phyloP scores from a whole-genome alignment of 768 basidiomycete genomes.

The Paxillus ammoniavirescens region DNA sequence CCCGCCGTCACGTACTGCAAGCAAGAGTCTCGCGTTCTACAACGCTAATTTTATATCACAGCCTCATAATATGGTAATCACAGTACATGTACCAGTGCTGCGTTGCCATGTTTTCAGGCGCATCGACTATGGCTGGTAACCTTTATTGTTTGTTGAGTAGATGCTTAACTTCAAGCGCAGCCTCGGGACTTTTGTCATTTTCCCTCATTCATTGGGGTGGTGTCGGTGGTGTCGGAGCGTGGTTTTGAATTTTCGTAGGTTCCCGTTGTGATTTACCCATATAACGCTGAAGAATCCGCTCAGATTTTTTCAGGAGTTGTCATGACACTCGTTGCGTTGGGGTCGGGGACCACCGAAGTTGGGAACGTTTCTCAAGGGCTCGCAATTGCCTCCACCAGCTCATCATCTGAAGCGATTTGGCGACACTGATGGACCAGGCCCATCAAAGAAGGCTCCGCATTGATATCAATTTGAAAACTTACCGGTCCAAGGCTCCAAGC shows the following conservation, averaged over 20 bases:
- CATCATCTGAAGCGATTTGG: no score
- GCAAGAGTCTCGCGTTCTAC: slow-evolving; percentile 33
- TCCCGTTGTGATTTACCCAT: neutral
- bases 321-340: slow-evolving; percentile 54
- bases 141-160: neutral
- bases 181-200: slow-evolving; percentile 58
- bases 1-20: slow-evolving; percentile 77
- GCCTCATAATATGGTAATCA: slow-evolving; percentile 69
- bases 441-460: no score
- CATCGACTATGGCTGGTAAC: slow-evolving; percentile 56
- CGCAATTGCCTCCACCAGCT: no score
- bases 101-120: slow-evolving; percentile 63
- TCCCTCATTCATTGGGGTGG: slow-evolving; percentile 54
- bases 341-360: no score
- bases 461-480: no score
- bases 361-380: no score
- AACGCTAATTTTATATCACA: slow-evolving; percentile 18
- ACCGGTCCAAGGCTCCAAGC: no score
- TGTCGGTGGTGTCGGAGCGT: slow-evolving; percentile 45
- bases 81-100: slow-evolving; percentile 58
- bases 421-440: no score
- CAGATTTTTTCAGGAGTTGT: slow-evolving; percentile 42
- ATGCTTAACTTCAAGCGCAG: slow-evolving; percentile 36
- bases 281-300: neutral
- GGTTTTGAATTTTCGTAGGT: slow-evolving; percentile 69